Evolutionary conservation across 345 rosid genomes (phyloP).

Genomic region (Heritiera fomes): DNA sequence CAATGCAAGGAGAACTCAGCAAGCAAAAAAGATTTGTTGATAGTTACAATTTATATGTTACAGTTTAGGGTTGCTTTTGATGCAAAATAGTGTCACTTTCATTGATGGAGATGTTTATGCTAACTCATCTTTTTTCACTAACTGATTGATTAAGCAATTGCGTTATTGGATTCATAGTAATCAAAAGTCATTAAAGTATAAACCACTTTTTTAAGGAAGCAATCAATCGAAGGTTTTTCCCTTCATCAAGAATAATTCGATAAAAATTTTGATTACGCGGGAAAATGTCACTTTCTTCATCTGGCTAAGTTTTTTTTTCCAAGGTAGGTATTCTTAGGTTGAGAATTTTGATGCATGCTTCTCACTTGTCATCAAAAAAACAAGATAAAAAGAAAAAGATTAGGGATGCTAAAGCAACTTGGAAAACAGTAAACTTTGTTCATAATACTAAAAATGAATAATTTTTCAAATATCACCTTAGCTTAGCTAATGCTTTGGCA

Average conservation of each 20-base stretch:
- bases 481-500: no score
- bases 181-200: constrained; percentile 13
- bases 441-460: no score
- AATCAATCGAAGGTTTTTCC: not conserved
- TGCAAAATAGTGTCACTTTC: constrained; percentile 17
- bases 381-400: no score
- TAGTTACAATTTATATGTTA: not conserved
- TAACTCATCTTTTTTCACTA: not conserved
- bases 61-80: not conserved
- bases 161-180: constrained; percentile 6
- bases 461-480: no score
- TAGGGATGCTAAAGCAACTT: no score
- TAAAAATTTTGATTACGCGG: not conserved
- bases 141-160: not conserved
- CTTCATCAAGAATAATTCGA: no score
- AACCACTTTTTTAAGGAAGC: not conserved
- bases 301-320: not conserved
- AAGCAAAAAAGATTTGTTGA: constrained; percentile 3
- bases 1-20: not conserved
- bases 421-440: no score
- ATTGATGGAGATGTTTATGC: constrained; percentile 10
- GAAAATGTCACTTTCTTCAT: not conserved
- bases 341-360: not conserved
- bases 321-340: not conserved
- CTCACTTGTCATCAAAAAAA: not conserved